Evolutionary conservation across 371 early-diverging fungal genomes (phyloP), one percentile per base, ranked within the genome.

Genomic region (Mucor irregularis): DNA sequence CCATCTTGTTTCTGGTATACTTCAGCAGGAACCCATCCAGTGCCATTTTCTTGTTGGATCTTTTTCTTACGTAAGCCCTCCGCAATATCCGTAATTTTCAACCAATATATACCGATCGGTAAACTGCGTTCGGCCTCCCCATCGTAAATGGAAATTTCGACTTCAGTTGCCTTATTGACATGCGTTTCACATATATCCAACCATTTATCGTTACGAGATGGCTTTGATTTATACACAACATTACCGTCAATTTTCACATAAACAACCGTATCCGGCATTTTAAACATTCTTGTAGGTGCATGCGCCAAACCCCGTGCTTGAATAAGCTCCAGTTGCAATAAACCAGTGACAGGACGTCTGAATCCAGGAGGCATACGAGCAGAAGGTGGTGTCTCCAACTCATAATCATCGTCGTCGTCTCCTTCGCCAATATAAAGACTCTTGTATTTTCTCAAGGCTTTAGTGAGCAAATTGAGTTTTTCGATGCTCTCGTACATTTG

Each of bases 101-200:
- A 69, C 92, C 92, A 94, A 57, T 89, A 69, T 42, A 91, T 76
- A 42, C 93, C 93, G 49, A 90, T 82, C 26, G 92, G 85, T 16
- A 85, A 73, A 53, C 78, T 86, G 40, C 81, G 70, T 30, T 87
- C 86, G 38, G 83, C 83, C 30, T 82, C 78, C 53, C 85, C 77
- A 56, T 93, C 94, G 54, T 85, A 86, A 10, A 95, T 77, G 6
- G 90, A 83, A 30, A 98, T 75, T 66, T 98, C 99, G 3, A 96
- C 83, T 60, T 97, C 97, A 25, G 88, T 86, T 4, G 92, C 95
- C 69, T 91, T 91, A 58, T 92, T 91, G 40, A 95, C 89, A 49
- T 85, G 79, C 28, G 94, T 80, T 46, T 87, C 89, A 65, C 94
- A 91, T 39, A 88, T 86, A 40, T 98, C 95, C 56, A 84, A 76